These are phyloP conservation scores for Fusarium sp. DNA, from an alignment of 2,329 filamentous ascomycete genomes.

Conservation along the genomic window DNA sequence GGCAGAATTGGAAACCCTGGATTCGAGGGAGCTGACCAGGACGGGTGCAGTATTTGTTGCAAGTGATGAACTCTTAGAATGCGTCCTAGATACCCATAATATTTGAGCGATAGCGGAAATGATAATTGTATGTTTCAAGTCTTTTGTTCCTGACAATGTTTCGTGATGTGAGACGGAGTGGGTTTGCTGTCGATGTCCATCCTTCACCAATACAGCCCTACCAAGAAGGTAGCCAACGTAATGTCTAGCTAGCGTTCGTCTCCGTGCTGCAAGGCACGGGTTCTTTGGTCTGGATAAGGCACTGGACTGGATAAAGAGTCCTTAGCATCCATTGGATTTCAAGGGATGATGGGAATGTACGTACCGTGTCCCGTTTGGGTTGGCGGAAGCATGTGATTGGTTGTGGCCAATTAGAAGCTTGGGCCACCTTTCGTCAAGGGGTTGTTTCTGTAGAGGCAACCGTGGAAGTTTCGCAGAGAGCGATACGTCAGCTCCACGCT, in stretches of 20 bases:
- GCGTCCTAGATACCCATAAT: slow-evolving; percentile 25
- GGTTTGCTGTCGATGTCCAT: background rate
- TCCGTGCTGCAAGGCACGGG: background rate
- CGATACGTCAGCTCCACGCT: slow-evolving; percentile 43
- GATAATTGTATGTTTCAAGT: background rate
- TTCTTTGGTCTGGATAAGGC: background rate
- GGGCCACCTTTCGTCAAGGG: slow-evolving; percentile 40
- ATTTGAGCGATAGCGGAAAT: slow-evolving; percentile 10
- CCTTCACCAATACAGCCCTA: background rate
- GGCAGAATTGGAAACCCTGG: background rate
- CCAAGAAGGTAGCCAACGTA: background rate
- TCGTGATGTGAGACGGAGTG: background rate
- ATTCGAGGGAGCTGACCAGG: background rate
- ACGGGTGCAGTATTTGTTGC: slow-evolving; percentile 1
- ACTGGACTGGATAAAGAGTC: background rate
- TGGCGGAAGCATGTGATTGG: slow-evolving; percentile 37
- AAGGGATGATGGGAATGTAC: background rate
- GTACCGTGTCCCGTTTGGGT: slow-evolving; percentile 17
- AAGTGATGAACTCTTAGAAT: slow-evolving; percentile 8
- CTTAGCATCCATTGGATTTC: background rate
- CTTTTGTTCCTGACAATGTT: background rate
- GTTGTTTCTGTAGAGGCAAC: slow-evolving; percentile 43
- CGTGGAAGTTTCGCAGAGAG: slow-evolving; percentile 45
- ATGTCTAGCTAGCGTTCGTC: background rate
- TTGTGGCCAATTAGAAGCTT: slow-evolving; percentile 32